Percentiles rank a stretch among this genome's conserved stretches.
Conservation (phyloP, 192 early-diverging fungal species). For the Backusella westeae region DNA sequence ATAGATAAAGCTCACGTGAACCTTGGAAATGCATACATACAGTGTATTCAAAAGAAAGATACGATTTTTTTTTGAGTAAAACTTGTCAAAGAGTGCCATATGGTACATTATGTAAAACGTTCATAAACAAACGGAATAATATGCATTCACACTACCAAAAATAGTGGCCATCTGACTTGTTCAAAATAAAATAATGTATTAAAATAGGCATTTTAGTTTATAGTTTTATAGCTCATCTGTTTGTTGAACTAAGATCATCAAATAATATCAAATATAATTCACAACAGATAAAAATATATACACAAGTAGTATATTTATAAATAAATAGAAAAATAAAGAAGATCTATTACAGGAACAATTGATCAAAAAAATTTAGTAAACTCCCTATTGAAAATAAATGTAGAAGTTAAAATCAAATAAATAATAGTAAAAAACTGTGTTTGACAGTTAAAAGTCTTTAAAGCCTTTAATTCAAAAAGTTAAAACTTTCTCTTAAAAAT, state of each 20-base stretch:
- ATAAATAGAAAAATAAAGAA: background rate
- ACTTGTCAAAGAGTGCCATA: background rate
- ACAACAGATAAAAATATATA: background rate
- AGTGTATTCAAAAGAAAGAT: background rate
- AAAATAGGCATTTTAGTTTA: background rate
- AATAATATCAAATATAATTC: background rate
- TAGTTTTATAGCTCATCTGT: background rate
- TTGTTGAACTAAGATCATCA: background rate
- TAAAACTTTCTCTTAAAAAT: background rate
- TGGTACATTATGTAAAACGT: background rate
- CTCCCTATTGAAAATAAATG: background rate
- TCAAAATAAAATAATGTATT: constrained; percentile 1
- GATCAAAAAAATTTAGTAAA: background rate
- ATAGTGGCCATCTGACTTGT: background rate
- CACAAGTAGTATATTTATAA: background rate
- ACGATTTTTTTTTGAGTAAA: background rate
- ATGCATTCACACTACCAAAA: background rate
- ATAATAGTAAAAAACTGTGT: background rate
- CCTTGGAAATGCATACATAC: background rate
- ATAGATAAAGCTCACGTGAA: background rate
- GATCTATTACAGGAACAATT: background rate
- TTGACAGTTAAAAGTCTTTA: background rate
- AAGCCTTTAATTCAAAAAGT: background rate
- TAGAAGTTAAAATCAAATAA: background rate
- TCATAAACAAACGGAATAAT: background rate